Conservation (phyloP, 1,284 basidiomycete species). For the Lignosus rhinocerotis region DNA sequence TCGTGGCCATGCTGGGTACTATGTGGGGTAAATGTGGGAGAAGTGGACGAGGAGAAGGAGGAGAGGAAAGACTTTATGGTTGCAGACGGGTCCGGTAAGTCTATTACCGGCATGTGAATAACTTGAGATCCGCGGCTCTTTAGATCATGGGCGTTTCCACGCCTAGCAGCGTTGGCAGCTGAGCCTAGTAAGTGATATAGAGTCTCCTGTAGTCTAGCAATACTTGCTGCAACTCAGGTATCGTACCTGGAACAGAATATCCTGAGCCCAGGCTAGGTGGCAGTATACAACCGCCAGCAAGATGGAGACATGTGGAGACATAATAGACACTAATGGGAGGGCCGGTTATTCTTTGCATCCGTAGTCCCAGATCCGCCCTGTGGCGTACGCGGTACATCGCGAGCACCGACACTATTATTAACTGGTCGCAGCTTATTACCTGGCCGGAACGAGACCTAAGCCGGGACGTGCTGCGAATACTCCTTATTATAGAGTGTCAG, state of each 20-base stretch:
- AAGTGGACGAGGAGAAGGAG: neutral
- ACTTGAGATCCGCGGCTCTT: neutral
- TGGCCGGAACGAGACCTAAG: neutral
- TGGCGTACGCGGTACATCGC: neutral
- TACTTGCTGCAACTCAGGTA: neutral
- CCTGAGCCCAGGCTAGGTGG: no score
- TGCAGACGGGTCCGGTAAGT: neutral
- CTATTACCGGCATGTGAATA: constrained; percentile 7
- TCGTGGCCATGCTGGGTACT: constrained; percentile 48
- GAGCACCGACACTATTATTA: neutral
- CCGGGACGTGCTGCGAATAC: neutral
- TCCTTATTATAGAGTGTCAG: neutral
- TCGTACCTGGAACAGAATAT: no score
- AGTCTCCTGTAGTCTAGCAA: no score
- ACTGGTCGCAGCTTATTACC: neutral
- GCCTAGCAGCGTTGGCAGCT: no score
- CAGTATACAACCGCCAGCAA: neutral
- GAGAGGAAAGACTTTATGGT: constrained; percentile 1
- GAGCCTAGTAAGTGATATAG: no score
- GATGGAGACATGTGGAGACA: neutral
- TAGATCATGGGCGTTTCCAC: neutral
- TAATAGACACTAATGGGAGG: neutral
- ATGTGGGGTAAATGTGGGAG: neutral
- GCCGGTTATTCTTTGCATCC: neutral
- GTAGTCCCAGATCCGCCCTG: neutral